Conservation (phyloP, 1,284 basidiomycete species). For the Lignosus rhinocerotis region DNA sequence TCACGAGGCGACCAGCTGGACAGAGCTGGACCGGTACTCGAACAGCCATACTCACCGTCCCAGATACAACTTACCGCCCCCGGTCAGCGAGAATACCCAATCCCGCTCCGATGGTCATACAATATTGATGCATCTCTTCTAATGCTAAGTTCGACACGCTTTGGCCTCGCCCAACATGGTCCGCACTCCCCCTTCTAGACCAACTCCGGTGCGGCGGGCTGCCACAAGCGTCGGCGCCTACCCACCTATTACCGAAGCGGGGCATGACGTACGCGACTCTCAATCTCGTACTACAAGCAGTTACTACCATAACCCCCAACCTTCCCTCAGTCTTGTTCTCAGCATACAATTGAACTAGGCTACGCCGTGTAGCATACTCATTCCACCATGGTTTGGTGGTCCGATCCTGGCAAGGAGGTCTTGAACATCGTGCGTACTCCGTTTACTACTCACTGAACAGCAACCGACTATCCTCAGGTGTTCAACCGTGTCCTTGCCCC, state of each 20-base stretch:
- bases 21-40: conserved; percentile 18
- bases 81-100: too few relatives aligned
- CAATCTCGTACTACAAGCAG: too few relatives aligned
- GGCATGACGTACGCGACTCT: too few relatives aligned
- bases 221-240: too few relatives aligned
- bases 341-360: neutral
- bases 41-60: conserved; percentile 1
- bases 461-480: conserved; percentile 46
- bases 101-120: too few relatives aligned
- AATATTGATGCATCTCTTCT: too few relatives aligned
- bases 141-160: too few relatives aligned
- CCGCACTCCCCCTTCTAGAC: too few relatives aligned
- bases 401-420: conserved; percentile 77
- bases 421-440: conserved; percentile 60
- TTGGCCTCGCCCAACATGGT: too few relatives aligned
- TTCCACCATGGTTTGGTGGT: conserved; percentile 67
- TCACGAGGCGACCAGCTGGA: conserved; percentile 20
- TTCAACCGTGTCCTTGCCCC: conserved; percentile 93
- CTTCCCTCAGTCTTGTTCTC: neutral
- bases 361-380: neutral
- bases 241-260: too few relatives aligned
- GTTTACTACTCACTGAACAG: neutral
- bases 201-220: too few relatives aligned
- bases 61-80: neutral
- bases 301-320: neutral